Evolutionary conservation across 768 basidiomycete species (phyloP).

Genomic region (Mycena galericulata): DNA sequence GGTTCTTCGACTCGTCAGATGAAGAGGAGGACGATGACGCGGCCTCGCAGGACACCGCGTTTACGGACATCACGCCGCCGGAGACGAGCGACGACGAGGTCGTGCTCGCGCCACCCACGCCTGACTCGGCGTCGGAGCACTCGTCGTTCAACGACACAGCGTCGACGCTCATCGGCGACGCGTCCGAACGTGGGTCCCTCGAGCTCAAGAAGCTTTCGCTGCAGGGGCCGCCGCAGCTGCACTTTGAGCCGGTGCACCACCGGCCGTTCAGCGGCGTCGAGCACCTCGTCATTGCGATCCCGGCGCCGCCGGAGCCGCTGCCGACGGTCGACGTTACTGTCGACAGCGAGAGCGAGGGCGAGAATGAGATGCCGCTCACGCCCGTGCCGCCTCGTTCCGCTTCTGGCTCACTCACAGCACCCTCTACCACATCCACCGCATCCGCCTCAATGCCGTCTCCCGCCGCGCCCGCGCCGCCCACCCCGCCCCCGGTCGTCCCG

Average conservation of each 20-base stretch:
- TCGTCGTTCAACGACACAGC: conserved; percentile 28
- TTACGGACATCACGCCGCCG: neutral
- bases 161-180: conserved; percentile 31
- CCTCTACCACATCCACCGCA: too few relatives aligned
- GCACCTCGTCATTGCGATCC: conserved; percentile 33
- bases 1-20: conserved; percentile 32
- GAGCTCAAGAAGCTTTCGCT: conserved; percentile 14
- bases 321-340: conserved; percentile 18
- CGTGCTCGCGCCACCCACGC: neutral
- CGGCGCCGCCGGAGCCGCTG: conserved; percentile 20
- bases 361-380: conserved; percentile 14
- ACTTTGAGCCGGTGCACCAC: conserved; percentile 17
- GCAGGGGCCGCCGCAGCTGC: conserved; percentile 13
- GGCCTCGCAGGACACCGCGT: neutral
- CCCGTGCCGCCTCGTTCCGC: conserved; percentile 12
- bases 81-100: conserved; percentile 17
- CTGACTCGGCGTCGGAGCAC: conserved; percentile 27
- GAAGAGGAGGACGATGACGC: conserved; percentile 29
- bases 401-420: too few relatives aligned
- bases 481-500: conserved; percentile 27
- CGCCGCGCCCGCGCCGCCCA: conserved; percentile 33
- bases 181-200: conserved; percentile 32
- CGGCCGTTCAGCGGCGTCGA: conserved; percentile 34
- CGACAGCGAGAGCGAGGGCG: too few relatives aligned
- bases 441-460: neutral